Evolutionary conservation across 305 asterid species (phyloP).

Genomic region (Euphrasia arctica): DNA sequence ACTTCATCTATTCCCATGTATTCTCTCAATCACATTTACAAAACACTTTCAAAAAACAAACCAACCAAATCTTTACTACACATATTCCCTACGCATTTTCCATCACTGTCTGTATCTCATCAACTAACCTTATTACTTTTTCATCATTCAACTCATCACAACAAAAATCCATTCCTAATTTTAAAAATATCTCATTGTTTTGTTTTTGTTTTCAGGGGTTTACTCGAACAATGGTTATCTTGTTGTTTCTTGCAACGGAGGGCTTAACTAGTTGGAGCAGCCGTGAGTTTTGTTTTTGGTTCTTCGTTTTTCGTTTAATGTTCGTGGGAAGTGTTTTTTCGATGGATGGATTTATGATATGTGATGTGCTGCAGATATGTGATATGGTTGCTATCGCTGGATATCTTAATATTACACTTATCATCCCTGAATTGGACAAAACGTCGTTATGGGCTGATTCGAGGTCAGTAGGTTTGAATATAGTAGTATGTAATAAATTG

Average conservation of each 20-base stretch:
- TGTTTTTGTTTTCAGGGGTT: conserved; percentile 37
- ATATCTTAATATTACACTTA: conserved; percentile 55
- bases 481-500: not conserved
- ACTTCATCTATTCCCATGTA: too few relatives aligned
- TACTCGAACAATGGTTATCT: conserved; percentile 64
- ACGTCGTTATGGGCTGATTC: conserved; percentile 74
- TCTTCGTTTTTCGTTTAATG: not conserved
- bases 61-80: too few relatives aligned
- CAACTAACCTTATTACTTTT: too few relatives aligned
- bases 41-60: too few relatives aligned
- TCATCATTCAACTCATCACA: too few relatives aligned
- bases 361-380: conserved; percentile 53
- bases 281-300: conserved; percentile 36
- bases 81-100: too few relatives aligned
- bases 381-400: conserved; percentile 76
- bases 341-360: not conserved
- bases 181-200: too few relatives aligned
- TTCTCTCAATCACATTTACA: too few relatives aligned
- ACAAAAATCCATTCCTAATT: too few relatives aligned
- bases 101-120: too few relatives aligned
- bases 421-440: conserved; percentile 71
- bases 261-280: conserved; percentile 77
- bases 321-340: not conserved
- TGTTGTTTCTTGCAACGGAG: conserved; percentile 74
- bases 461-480: conserved; percentile 35